Base-by-base conservation (phyloP, 352 stramenopile species). In the Phytophthora tentaculata region DNA sequence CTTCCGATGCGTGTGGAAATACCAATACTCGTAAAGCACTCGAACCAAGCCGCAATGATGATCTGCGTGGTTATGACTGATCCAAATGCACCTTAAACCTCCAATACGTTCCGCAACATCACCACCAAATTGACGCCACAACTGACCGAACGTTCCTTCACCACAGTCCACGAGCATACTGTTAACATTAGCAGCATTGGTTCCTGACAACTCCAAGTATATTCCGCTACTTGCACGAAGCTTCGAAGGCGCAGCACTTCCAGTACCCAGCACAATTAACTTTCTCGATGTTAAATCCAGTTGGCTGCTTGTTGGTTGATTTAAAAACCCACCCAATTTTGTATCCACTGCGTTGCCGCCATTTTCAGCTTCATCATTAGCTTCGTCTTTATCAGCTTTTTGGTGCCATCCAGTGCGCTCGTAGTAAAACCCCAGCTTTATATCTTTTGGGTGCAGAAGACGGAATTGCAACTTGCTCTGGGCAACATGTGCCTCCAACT, bases 21-120 rank as follows among this genome's bases (percentile, higher is more conserved):
- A 58, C 22, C 78, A 70, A 24, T 80, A 91, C 26, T 90, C 80
- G 59, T 83, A 71, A 29, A 99, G 70, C 3, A 99, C 76, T 8
- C 92, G 83, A n/a, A 98, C 74, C 12, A 99, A 69, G 19, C 97
- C 97, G 23, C 98, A 93, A 72, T 99, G 95, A 70, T 99, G 97
- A 64, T 99, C 97, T 0, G 97, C 96, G 68, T 99, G 97, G 35
- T 96, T 96, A 69, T 99, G 97, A 4, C 94, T 98, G 52, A 99
- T 98, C 95, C 96, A 99, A 50, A 98, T 89, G 35, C 95, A 96
- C 29, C 91, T 88, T 35, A 98, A 41, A 0, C 75, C 66, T 56
- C 58, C 75, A 13, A 94, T 74, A 10, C 79, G 89, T 10, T 66
- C 69, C 13, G 51, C 39, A 2, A 79, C 72, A 8, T 80, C 72